These are phyloP conservation scores for Plenodomus lindquistii DNA, from an alignment of 2,329 filamentous ascomycete genomes.

Conservation along the genomic window DNA sequence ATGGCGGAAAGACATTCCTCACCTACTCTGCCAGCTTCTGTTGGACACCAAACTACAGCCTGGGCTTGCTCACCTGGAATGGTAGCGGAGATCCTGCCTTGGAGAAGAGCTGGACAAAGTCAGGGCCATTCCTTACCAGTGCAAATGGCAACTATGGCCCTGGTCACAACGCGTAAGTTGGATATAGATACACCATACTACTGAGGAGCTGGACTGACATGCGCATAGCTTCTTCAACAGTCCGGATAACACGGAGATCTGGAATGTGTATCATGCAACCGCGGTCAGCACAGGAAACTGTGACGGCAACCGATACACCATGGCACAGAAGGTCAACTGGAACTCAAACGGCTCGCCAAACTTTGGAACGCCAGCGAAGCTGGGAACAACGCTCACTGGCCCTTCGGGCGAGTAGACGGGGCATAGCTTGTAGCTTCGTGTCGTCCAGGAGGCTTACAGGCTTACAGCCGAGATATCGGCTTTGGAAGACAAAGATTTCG, in stretches of 20 bases:
- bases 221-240: constrained; percentile 58
- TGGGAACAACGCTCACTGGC: constrained; percentile 38
- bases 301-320: constrained; percentile 59
- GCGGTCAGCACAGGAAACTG: constrained; percentile 55
- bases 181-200: background rate
- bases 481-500: background rate
- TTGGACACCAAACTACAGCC: constrained; percentile 59
- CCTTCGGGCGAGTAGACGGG: constrained; percentile 40
- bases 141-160: constrained; percentile 62
- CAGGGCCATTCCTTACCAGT: constrained; percentile 55
- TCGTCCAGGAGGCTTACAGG: background rate
- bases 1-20: constrained; percentile 57
- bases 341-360: constrained; percentile 57
- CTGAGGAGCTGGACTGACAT: background rate
- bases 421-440: background rate
- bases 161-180: constrained; percentile 54
- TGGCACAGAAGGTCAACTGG: constrained; percentile 56
- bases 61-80: constrained; percentile 60
- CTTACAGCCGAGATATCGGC: background rate
- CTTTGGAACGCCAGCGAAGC: constrained; percentile 48
- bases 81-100: constrained; percentile 53
- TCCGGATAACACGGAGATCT: constrained; percentile 59
- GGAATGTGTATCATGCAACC: constrained; percentile 62
- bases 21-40: constrained; percentile 61
- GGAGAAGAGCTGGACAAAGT: constrained; percentile 56